phyloP scores from a whole-genome alignment of 2,329 filamentous ascomycete species.

The Zymoseptoria brevis region DNA sequence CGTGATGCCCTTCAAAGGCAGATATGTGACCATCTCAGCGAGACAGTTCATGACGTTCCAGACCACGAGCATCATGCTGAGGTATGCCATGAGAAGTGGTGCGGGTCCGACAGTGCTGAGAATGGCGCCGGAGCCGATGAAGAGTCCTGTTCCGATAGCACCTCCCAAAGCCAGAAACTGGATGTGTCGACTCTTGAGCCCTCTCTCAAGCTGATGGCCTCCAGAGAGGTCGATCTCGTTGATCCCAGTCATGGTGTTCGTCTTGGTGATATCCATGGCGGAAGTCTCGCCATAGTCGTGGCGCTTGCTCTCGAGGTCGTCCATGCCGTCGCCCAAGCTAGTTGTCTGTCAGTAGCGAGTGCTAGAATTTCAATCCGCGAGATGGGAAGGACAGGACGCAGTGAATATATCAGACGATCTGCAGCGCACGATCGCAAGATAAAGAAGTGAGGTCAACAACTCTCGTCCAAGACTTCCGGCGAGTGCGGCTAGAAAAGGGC shows the following conservation, averaged over 20 bases:
- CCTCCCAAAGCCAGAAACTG: constrained; percentile 51
- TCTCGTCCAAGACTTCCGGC: neutral
- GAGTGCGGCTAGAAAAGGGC: neutral
- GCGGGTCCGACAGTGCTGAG: constrained; percentile 25
- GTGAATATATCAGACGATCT: neutral
- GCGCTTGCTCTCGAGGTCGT: neutral
- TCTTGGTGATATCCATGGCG: constrained; percentile 2
- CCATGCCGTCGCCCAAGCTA: neutral
- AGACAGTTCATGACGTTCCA: constrained; percentile 39
- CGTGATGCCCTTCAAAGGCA: constrained; percentile 44
- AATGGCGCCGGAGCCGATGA: constrained; percentile 22
- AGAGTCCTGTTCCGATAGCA: constrained; percentile 26
- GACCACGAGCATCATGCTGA: constrained; percentile 32
- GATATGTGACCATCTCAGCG: constrained; percentile 51
- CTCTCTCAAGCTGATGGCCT: constrained; percentile 34
- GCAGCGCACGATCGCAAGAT: neutral
- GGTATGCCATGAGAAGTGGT: constrained; percentile 32
- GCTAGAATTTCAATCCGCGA: neutral
- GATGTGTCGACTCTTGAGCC: constrained; percentile 53
- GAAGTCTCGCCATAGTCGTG: neutral
- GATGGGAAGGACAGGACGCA: neutral
- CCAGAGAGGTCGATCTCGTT: constrained; percentile 9
- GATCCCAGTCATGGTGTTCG: constrained; percentile 5
- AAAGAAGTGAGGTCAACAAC: neutral
- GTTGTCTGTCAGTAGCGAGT: neutral